Conservation (phyloP, 192 early-diverging fungal genomes). For the Coemansia sp. region DNA sequence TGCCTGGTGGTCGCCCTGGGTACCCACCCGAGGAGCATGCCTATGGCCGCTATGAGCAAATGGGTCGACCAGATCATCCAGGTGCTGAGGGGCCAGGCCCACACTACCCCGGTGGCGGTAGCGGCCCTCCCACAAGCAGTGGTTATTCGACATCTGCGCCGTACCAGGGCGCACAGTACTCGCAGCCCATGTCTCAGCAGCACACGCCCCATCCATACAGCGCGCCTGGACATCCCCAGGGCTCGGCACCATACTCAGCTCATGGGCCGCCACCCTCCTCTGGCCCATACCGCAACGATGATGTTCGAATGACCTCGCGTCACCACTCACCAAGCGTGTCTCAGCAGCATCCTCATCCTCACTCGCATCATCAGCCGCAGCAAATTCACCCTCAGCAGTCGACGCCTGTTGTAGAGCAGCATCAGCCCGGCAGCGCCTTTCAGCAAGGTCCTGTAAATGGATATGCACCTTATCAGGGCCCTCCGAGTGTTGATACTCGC, state of each 20-base stretch:
- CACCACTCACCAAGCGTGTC: constrained; percentile 35
- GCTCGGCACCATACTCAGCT: constrained; percentile 15
- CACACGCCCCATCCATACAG: constrained; percentile 25
- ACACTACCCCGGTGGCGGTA: constrained; percentile 22
- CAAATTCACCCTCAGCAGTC: constrained; percentile 15
- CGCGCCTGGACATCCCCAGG: constrained; percentile 21
- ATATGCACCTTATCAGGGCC: constrained; percentile 24
- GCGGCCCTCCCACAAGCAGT: constrained; percentile 15
- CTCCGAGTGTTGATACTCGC: constrained; percentile 9
- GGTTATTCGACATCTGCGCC: constrained; percentile 13
- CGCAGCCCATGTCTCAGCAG: constrained; percentile 36
- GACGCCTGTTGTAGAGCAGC: constrained; percentile 19
- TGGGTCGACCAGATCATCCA: constrained; percentile 26
- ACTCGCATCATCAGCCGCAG: constrained; percentile 14
- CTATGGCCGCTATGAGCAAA: constrained; percentile 30
- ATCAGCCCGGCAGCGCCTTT: constrained; percentile 20
- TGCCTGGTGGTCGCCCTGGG: constrained; percentile 23
- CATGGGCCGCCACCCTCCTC: constrained; percentile 19
- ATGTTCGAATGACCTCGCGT: constrained; percentile 26
- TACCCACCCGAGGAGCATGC: constrained; percentile 34
- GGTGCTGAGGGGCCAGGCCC: constrained; percentile 13
- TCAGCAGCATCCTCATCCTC: constrained; percentile 26
- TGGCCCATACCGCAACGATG: constrained; percentile 33
- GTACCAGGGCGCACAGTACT: constrained; percentile 24
- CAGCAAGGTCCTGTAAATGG: constrained; percentile 46